Evolutionary conservation across 139 green algal genomes (phyloP).

Genomic region (Diplosphaera chodatii): DNA sequence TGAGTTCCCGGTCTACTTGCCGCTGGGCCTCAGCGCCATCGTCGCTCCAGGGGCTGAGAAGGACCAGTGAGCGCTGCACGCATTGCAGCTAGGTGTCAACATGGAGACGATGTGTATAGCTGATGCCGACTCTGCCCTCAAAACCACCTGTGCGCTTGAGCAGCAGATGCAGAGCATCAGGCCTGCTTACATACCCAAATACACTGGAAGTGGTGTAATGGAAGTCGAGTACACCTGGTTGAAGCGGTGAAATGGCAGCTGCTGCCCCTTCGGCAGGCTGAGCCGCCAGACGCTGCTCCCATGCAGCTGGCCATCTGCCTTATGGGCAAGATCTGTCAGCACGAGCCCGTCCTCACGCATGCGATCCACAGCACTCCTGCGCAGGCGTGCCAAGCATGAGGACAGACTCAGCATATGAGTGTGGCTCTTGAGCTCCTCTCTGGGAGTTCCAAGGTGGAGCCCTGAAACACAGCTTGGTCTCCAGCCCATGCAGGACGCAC

Average conservation of each 20-base stretch:
- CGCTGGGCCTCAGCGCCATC: no score
- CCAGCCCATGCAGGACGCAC: background rate
- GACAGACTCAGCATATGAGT: no score
- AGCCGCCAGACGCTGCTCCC: slow-evolving; percentile 20
- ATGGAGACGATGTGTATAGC: no score
- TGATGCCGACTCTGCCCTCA: no score
- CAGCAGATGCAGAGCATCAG: background rate
- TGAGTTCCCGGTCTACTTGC: background rate
- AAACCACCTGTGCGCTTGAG: no score
- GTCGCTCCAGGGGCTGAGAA: slow-evolving; percentile 15
- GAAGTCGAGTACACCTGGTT: slow-evolving; percentile 19
- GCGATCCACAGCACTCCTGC: background rate
- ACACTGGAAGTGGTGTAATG: no score
- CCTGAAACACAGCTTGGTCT: no score
- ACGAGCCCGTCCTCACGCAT: slow-evolving; percentile 3
- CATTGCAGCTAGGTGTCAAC: no score
- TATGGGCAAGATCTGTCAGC: slow-evolving; percentile 8
- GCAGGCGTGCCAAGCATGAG: no score
- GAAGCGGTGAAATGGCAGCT: slow-evolving; percentile 51
- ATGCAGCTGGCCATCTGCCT: slow-evolving; percentile 9
- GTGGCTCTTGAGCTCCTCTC: no score
- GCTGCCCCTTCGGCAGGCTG: background rate
- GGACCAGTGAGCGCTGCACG: slow-evolving; percentile 6
- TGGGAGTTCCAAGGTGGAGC: no score
- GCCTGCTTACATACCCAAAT: no score